Base-by-base conservation (phyloP, 176 grass and related monocot genomes). In the Tuctoria greenei region DNA sequence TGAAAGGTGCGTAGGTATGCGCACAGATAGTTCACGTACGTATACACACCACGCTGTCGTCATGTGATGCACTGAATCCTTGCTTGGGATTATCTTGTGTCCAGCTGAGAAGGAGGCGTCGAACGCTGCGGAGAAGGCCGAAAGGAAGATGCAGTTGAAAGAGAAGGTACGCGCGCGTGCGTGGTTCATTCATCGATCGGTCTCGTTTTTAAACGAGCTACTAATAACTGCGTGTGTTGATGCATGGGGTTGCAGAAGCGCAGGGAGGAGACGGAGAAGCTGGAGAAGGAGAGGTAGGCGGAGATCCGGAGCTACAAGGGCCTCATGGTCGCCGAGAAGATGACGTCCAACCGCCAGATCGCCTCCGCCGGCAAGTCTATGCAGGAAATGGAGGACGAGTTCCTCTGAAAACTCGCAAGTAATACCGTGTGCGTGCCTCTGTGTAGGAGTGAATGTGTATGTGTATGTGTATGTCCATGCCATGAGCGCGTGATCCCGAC, bases 301-400 rank as follows among this genome's bases (percentile, higher is more conserved):
- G 92, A 90, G 50, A 80, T 95, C 45, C 82, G 92, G 57, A 95
- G 92, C 80, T 99, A 95, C 92, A 99, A 90, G 72, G 92, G 89
- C 38, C 79, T 99, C 18, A 99, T 99, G 92, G 88, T 95, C 38
- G 81, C 89, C 41, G 92, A 99, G 83, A 99, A 92, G 82, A 99
- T 95, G 95, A 92, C 92, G 20, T 95, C 95, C 57, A 99, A 95
- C 69, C 91, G 86, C 73, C 95, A 99, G 88, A 95, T 99, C 73
- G 95, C 92, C 5, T 95, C 91, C 10, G 77, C 89, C 57, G 90
- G 80, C 79, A 95, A 88, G 73, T 92, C 92, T 26, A 89, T 90
- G 72, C 92, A 95, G 81, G 89, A 95, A 64, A 73, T 95, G 38
- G 95, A 99, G 67, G 95, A 99, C n/a, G 95, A 99, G 26, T 99